phyloP scores from a whole-genome alignment of 2,329 filamentous ascomycete species.

The Emmonsiellopsis sp. region DNA sequence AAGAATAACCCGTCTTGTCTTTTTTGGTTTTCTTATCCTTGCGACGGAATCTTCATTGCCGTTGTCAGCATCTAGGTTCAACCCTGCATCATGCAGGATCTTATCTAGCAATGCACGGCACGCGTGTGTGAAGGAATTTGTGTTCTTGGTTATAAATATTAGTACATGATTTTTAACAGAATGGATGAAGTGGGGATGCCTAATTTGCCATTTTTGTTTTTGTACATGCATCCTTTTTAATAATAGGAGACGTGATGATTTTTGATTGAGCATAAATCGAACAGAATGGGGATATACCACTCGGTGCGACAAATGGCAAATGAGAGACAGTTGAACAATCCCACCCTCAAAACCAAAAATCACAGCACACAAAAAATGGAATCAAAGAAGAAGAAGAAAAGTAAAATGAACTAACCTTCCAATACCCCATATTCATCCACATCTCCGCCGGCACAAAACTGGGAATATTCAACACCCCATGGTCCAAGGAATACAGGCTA shows the following conservation, averaged over 20 bases:
- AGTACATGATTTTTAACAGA: not conserved
- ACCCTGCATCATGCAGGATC: constrained; percentile 35
- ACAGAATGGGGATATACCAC: too few species aligned
- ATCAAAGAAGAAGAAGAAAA: not conserved
- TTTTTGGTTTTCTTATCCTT: not conserved
- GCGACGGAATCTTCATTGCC: not conserved
- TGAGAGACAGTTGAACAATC: too few species aligned
- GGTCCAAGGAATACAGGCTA: constrained; percentile 42
- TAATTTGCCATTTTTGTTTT: too few species aligned
- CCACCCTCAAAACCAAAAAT: not conserved
- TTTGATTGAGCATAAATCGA: too few species aligned
- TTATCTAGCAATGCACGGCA: constrained; percentile 41
- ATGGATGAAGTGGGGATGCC: not conserved
- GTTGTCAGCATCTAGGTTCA: not conserved
- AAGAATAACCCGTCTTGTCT: constrained; percentile 22
- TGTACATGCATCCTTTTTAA: too few species aligned
- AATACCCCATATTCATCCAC: constrained; percentile 58
- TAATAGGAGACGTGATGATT: too few species aligned
- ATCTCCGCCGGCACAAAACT: constrained; percentile 37
- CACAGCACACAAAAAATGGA: not conserved
- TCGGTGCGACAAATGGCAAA: too few species aligned
- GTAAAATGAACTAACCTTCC: constrained; percentile 32
- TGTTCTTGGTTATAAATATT: constrained; percentile 16
- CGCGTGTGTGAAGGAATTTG: constrained; percentile 35
- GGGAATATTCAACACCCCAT: constrained; percentile 46